Conservation (phyloP, 257 asterid species). For the Forsythia suspensa region DNA sequence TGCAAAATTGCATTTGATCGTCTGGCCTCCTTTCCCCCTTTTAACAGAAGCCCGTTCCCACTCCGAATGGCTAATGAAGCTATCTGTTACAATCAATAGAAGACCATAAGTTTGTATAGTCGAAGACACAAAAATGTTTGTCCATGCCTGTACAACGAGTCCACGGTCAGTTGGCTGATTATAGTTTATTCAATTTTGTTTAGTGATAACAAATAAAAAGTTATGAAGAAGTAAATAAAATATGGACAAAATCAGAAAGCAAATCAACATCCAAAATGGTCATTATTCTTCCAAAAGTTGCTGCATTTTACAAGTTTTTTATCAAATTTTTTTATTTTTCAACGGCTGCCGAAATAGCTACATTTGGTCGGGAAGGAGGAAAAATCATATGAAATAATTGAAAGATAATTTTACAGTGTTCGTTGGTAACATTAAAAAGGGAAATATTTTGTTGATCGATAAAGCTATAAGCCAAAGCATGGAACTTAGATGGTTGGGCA, state of each 20-base stretch:
- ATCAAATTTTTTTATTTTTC: background rate
- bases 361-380: background rate
- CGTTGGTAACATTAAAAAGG: background rate
- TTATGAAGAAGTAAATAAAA: background rate
- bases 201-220: background rate
- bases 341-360: background rate
- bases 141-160: background rate
- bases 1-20: constrained; percentile 71
- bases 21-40: constrained; percentile 91
- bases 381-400: background rate
- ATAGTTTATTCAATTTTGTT: background rate
- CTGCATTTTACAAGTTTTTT: background rate
- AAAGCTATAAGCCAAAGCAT: background rate
- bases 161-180: background rate
- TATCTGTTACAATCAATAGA: constrained; percentile 41
- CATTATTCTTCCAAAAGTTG: background rate
- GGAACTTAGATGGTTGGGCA: background rate
- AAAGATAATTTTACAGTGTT: background rate
- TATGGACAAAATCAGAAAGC: background rate
- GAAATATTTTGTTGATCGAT: background rate
- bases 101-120: background rate
- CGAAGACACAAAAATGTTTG: background rate
- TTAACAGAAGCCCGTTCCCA: constrained; percentile 80
- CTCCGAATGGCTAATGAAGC: constrained; percentile 84
- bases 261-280: background rate